Evolutionary conservation across 2,329 filamentous ascomycete genomes (phyloP).

Genomic region (Blumeria hordei): DNA sequence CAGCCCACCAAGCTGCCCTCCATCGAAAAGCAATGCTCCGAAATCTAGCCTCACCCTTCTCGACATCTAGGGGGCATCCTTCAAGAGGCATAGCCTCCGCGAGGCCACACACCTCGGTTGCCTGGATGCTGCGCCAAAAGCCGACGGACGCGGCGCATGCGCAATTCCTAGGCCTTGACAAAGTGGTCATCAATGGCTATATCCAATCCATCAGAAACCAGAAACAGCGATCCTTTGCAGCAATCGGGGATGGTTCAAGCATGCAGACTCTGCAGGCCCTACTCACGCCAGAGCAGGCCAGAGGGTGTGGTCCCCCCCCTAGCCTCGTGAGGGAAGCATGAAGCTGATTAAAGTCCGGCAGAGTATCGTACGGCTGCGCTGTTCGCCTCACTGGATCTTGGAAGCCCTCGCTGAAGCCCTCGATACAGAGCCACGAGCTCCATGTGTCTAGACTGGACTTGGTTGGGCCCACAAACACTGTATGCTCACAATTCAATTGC

Average conservation of each 20-base stretch:
- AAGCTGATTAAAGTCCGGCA: slow-evolving; percentile 17
- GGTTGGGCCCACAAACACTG: slow-evolving; percentile 57
- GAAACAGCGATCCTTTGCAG: slow-evolving; percentile 62
- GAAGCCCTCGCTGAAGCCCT: slow-evolving; percentile 40
- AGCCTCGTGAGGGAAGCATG: not conserved
- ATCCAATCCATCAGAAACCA: slow-evolving; percentile 68
- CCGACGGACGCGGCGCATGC: slow-evolving; percentile 20
- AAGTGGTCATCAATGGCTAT: slow-evolving; percentile 47
- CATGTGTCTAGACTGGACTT: slow-evolving; percentile 45
- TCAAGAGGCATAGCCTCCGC: slow-evolving; percentile 1
- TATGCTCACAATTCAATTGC: slow-evolving; percentile 20
- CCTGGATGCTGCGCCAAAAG: slow-evolving; percentile 29
- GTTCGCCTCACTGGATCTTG: slow-evolving; percentile 58
- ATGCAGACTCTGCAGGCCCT: slow-evolving; percentile 43
- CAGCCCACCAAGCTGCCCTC: no score
- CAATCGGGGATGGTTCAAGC: slow-evolving; percentile 71
- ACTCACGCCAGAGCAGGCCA: slow-evolving; percentile 11
- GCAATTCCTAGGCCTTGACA: not conserved
- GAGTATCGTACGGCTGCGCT: slow-evolving; percentile 59
- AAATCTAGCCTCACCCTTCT: no score
- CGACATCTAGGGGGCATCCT: not conserved
- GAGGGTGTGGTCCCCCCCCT: slow-evolving; percentile 8
- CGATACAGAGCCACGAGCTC: slow-evolving; percentile 56
- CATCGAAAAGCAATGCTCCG: no score
- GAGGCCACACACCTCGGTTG: slow-evolving; percentile 18